Evolutionary conservation across 1,284 basidiomycete species (phyloP).

Genomic region (Ceratobasidium sp.): DNA sequence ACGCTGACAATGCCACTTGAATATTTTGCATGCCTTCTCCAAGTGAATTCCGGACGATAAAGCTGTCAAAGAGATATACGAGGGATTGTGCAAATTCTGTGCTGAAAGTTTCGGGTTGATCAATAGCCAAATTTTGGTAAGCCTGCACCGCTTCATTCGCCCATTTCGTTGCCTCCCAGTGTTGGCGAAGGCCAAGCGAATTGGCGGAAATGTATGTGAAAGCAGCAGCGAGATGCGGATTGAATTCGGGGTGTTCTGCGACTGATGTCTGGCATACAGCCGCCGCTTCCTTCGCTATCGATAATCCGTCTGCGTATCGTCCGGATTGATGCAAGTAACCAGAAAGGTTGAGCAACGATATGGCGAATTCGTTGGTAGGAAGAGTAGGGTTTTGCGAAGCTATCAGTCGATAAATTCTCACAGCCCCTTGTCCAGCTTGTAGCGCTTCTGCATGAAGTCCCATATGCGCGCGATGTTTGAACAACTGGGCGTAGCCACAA

Average conservation of each 20-base stretch:
- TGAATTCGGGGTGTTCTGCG: background rate
- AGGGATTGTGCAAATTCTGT: background rate
- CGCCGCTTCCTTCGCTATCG: background rate
- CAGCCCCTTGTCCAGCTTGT: background rate
- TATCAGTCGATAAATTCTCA: background rate
- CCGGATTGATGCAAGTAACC: background rate
- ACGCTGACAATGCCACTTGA: background rate
- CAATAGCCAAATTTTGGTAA: background rate
- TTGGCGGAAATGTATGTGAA: background rate
- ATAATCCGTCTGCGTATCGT: background rate
- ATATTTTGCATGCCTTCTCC: background rate
- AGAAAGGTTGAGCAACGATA: conserved; percentile 1
- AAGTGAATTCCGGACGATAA: background rate
- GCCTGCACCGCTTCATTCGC: background rate
- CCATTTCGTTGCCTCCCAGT: background rate
- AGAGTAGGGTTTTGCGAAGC: background rate
- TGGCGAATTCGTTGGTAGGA: background rate
- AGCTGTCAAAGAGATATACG: background rate
- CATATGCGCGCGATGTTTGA: background rate
- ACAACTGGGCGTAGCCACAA: background rate
- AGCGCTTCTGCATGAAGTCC: background rate
- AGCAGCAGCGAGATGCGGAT: background rate
- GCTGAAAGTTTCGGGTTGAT: background rate
- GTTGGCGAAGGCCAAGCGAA: background rate
- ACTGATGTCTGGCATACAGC: background rate